Conservation (phyloP, 208 protist genomes). For the Wallacemonas rigidus region DNA sequence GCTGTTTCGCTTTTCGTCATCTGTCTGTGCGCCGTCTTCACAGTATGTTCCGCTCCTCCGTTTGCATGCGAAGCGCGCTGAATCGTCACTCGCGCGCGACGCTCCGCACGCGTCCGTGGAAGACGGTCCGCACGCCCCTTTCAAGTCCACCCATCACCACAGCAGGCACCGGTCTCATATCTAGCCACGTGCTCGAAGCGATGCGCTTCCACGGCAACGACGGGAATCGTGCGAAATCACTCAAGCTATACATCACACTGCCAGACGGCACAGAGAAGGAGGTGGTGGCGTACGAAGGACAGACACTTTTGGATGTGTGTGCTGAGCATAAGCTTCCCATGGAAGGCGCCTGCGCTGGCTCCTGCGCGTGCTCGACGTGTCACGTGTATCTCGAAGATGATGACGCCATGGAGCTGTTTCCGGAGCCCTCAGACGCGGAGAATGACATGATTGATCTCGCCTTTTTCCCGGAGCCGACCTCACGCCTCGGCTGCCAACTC, state of each 20-base stretch:
- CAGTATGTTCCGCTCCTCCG: background rate
- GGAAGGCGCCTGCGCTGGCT: conserved; percentile 96
- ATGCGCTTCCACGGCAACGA: conserved; percentile 59
- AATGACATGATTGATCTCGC: conserved; percentile 93
- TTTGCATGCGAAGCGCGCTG: background rate
- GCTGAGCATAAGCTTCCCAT: conserved; percentile 94
- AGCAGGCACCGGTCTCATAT: background rate
- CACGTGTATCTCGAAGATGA: conserved; percentile 93
- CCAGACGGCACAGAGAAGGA: conserved; percentile 56
- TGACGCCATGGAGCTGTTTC: conserved; percentile 84
- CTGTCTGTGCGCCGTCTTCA: no score
- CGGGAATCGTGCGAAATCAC: conserved; percentile 58
- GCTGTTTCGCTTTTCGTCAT: no score
- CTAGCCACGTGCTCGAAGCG: conserved; percentile 17
- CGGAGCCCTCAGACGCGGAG: conserved; percentile 94
- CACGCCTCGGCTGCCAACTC: conserved; percentile 89
- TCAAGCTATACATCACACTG: conserved; percentile 60
- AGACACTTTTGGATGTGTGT: conserved; percentile 94
- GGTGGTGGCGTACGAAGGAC: conserved; percentile 88
- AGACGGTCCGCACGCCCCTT: conserved; percentile 10
- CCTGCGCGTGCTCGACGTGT: conserved; percentile 98
- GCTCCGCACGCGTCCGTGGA: background rate
- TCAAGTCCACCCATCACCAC: background rate
- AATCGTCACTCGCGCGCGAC: background rate
- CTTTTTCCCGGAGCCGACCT: conserved; percentile 86